phyloP scores from a whole-genome alignment of 345 rosid genomes.

The Populus davidiana region DNA sequence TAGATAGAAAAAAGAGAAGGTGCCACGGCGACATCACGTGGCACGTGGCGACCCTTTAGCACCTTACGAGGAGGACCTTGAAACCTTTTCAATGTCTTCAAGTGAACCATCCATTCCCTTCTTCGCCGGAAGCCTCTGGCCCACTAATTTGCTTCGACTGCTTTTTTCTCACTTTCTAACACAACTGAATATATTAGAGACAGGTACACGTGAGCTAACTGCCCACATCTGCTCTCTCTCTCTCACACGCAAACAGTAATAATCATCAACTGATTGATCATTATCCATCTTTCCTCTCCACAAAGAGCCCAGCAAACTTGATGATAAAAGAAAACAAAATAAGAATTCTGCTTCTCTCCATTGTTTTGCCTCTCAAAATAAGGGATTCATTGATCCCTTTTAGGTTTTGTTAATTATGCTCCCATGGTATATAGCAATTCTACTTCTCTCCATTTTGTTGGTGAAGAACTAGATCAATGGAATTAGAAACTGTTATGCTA shows the following conservation, averaged over 20 bases:
- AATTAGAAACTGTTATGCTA: too few species aligned
- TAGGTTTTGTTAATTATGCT: too few species aligned
- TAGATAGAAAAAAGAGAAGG: constrained; percentile 11
- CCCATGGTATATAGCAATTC: too few species aligned
- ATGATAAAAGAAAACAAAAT: too few species aligned
- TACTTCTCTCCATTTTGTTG: too few species aligned
- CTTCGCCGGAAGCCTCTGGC: constrained; percentile 47
- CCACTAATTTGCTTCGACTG: constrained; percentile 13
- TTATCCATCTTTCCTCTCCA: constrained; percentile 8
- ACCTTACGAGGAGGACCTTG: constrained; percentile 23
- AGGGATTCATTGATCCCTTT: too few species aligned
- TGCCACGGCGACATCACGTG: constrained; percentile 53
- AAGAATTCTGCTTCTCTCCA: too few species aligned
- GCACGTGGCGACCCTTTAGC: constrained; percentile 46
- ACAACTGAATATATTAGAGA: constrained; percentile 40
- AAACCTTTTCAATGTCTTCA: neutral
- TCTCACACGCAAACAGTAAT: constrained; percentile 30
- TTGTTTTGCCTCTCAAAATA: too few species aligned
- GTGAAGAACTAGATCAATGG: too few species aligned
- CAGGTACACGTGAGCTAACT: constrained; percentile 90
- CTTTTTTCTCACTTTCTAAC: constrained; percentile 12
- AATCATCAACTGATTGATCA: constrained; percentile 39
- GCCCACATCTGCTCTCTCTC: constrained; percentile 48
- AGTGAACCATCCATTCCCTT: too few species aligned
- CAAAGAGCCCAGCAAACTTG: neutral